Percentiles rank a stretch among this genome's conserved stretches.
phyloP scores from a whole-genome alignment of 83 land plant genomes.

The Picea mariana region DNA sequence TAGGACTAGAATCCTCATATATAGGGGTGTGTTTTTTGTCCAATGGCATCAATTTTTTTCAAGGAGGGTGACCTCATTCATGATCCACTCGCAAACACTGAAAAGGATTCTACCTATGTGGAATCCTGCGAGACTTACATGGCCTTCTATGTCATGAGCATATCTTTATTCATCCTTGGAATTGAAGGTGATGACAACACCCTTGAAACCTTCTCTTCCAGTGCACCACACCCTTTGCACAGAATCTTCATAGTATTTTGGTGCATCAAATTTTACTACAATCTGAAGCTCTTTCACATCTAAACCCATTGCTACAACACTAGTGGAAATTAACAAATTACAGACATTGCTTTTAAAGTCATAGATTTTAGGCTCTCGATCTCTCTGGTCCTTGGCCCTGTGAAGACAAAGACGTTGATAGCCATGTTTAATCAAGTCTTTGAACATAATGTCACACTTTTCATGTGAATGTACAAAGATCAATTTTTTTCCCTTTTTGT shows the following conservation, averaged over 20 bases:
- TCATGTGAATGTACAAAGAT: slow-evolving; percentile 95
- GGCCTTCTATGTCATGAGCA: too few relatives aligned
- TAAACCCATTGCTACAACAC: slow-evolving; percentile 60
- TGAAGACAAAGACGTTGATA: slow-evolving; percentile 97
- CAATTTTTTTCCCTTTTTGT: slow-evolving; percentile 91
- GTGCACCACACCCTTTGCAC: too few relatives aligned
- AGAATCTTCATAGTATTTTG: slow-evolving; percentile 83
- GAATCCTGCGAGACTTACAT: too few relatives aligned
- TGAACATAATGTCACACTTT: slow-evolving; percentile 88
- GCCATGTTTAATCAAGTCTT: slow-evolving; percentile 79
- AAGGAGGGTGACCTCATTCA: too few relatives aligned
- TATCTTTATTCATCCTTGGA: too few relatives aligned
- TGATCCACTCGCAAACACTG: too few relatives aligned
- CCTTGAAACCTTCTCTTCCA: too few relatives aligned
- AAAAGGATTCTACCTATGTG: too few relatives aligned
- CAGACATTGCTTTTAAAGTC: slow-evolving; percentile 94
- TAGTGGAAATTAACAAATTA: slow-evolving; percentile 90
- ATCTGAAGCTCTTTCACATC: slow-evolving; percentile 70
- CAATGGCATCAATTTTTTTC: too few relatives aligned
- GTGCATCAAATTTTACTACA: slow-evolving; percentile 92
- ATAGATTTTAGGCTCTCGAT: slow-evolving; percentile 84
- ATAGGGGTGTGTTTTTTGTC: too few relatives aligned
- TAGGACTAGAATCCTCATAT: too few relatives aligned
- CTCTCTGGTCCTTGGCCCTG: slow-evolving; percentile 24
- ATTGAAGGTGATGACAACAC: too few relatives aligned